Evolutionary conservation across 169 alveolate species (phyloP).

Genomic region (Plasmodium reichenowi): DNA sequence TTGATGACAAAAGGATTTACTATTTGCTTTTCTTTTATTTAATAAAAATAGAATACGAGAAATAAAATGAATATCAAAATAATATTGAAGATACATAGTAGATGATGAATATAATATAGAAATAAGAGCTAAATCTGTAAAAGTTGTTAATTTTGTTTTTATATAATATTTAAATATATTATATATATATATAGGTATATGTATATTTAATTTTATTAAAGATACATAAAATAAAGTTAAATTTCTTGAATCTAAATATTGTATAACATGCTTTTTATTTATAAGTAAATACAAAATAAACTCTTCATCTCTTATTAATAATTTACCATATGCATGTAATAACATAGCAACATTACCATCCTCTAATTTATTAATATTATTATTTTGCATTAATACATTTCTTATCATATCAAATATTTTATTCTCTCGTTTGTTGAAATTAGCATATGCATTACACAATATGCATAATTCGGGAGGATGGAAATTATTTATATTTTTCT

Average conservation of each 20-base stretch:
- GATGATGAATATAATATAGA: constrained; percentile 56
- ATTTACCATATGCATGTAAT: constrained; percentile 64
- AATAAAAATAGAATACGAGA: constrained; percentile 23
- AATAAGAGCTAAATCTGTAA: constrained; percentile 57
- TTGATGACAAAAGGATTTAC: constrained; percentile 68
- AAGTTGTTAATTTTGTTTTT: constrained; percentile 10
- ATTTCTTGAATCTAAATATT: constrained; percentile 25
- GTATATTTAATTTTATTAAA: constrained; percentile 31
- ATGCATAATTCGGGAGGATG: constrained; percentile 44
- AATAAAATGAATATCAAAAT: constrained; percentile 34
- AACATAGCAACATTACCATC: constrained; percentile 54
- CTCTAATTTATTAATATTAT: constrained; percentile 14
- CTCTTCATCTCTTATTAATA: constrained; percentile 42
- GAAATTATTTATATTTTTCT: constrained; percentile 6
- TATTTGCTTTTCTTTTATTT: constrained; percentile 54
- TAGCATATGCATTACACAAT: constrained; percentile 48
- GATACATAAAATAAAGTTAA: constrained; percentile 54
- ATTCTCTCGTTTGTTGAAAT: constrained; percentile 21
- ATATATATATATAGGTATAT: constrained; percentile 42
- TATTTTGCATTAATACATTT: constrained; percentile 13
- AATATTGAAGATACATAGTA: not conserved
- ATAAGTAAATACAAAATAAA: constrained; percentile 28
- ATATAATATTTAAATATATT: constrained; percentile 20
- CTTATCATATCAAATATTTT: constrained; percentile 34
- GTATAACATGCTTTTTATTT: constrained; percentile 30